Percentiles rank a stretch among this genome's conserved stretches.
phyloP scores from a whole-genome alignment of 1,284 basidiomycete species.

The Ustilago loliicola region DNA sequence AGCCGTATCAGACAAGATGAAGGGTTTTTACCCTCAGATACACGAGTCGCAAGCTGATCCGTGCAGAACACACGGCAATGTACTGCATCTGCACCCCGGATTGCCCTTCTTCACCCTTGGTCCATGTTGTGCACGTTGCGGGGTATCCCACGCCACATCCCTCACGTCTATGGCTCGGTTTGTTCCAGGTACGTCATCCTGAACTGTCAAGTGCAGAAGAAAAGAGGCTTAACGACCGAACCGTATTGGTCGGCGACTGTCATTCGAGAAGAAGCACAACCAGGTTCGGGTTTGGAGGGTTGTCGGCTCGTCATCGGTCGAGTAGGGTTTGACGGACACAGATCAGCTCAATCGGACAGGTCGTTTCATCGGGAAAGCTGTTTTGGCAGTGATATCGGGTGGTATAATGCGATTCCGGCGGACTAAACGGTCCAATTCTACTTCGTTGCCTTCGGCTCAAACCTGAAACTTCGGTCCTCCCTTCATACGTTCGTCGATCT shows the following conservation, averaged over 20 bases:
- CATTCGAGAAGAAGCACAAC: not conserved
- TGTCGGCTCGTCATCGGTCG: conserved; percentile 8
- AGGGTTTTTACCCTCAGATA: no score
- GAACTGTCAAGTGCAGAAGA: not conserved
- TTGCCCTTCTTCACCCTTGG: not conserved
- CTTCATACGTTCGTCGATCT: not conserved
- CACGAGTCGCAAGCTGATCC: not conserved
- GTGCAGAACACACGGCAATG: not conserved
- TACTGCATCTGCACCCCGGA: conserved; percentile 10
- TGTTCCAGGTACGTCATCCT: not conserved
- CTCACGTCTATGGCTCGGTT: not conserved
- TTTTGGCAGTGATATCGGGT: conserved; percentile 10
- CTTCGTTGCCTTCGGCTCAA: not conserved
- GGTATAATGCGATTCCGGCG: not conserved
- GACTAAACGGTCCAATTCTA: conserved; percentile 15
- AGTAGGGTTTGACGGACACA: conserved; percentile 28
- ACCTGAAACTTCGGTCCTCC: not conserved
- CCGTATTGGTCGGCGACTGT: not conserved
- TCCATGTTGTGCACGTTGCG: conserved; percentile 6
- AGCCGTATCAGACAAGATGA: not conserved
- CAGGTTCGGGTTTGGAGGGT: not conserved
- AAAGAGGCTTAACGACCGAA: not conserved
- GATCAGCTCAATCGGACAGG: not conserved
- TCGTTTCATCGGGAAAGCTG: not conserved
- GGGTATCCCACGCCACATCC: not conserved